Evolutionary conservation across 257 asterid genomes (phyloP).

Genomic region (Leonotis leonurus): DNA sequence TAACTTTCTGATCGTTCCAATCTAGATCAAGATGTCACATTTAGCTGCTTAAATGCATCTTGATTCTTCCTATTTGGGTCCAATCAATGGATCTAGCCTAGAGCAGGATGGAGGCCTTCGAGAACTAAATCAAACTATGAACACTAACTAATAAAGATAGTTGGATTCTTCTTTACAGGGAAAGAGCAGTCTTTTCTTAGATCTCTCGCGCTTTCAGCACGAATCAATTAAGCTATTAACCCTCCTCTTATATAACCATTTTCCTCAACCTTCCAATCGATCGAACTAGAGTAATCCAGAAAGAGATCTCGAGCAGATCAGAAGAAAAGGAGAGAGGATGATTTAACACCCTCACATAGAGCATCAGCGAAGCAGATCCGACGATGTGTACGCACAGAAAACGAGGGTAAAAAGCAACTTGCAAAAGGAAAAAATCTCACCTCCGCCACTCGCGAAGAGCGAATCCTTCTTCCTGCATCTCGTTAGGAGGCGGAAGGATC

Average conservation of each 20-base stretch:
- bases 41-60: slow-evolving; percentile 7
- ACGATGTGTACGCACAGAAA: background rate
- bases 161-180: too few relatives aligned
- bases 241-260: background rate
- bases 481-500: slow-evolving; percentile 72
- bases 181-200: too few relatives aligned
- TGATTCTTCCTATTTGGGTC: background rate
- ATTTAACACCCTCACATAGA: background rate
- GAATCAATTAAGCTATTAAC: background rate
- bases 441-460: slow-evolving; percentile 93
- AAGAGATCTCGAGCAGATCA: slow-evolving; percentile 7
- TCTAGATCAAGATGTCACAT: background rate
- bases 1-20: background rate
- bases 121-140: background rate
- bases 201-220: background rate
- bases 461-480: slow-evolving; percentile 80
- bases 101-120: too few relatives aligned
- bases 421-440: slow-evolving; percentile 26
- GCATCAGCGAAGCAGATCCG: slow-evolving; percentile 13
- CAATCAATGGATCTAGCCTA: background rate
- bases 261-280: background rate
- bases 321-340: background rate
- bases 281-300: slow-evolving; percentile 4
- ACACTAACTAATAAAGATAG: slow-evolving; percentile 2
- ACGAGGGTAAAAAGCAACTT: background rate